Evolutionary conservation across 2,329 filamentous ascomycete species (phyloP).

Genomic region (Stagonosporopsis tanaceti): DNA sequence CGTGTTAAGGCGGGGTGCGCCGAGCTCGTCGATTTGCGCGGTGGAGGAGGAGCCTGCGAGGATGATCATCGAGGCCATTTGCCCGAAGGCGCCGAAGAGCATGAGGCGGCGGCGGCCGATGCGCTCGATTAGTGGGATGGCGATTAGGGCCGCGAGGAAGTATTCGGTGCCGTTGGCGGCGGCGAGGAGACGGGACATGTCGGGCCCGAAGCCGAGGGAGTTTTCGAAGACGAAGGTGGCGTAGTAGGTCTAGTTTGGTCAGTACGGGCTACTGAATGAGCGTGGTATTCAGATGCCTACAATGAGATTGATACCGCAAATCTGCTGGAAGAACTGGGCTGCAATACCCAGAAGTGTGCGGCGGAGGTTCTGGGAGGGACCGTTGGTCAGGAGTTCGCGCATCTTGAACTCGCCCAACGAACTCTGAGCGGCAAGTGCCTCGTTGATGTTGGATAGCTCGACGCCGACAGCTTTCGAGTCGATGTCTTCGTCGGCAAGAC

Average conservation of each 20-base stretch:
- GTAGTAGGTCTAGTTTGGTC: conserved; percentile 46
- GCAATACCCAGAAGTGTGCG: conserved; percentile 53
- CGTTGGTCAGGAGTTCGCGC: conserved; percentile 30
- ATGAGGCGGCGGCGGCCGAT: conserved; percentile 48
- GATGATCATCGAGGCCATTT: conserved; percentile 45
- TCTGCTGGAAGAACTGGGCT: conserved; percentile 56
- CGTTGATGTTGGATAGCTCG: conserved; percentile 47
- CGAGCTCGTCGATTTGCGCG: conserved; percentile 34
- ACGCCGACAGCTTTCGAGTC: conserved; percentile 46
- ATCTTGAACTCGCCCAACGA: conserved; percentile 63
- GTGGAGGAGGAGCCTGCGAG: conserved; percentile 41
- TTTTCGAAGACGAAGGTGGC: conserved; percentile 53
- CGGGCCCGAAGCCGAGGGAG: conserved; percentile 48
- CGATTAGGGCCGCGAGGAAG: conserved; percentile 52
- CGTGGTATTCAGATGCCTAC: background rate
- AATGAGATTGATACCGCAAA: conserved; percentile 49
- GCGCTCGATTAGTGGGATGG: conserved; percentile 49
- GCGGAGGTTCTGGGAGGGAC: conserved; percentile 54
- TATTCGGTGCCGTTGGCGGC: conserved; percentile 53
- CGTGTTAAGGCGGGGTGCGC: background rate
- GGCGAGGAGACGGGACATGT: conserved; percentile 47
- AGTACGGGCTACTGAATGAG: background rate
- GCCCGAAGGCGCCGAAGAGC: conserved; percentile 48
- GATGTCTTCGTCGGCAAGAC: conserved; percentile 48
- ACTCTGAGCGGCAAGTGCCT: conserved; percentile 46